phyloP scores from a whole-genome alignment of 176 grass and related monocot genomes.

The Sorghum bicolor region Sorghum_bicolor_NCBIv3 NC_012878.2:1628501-1629000 shows the following conservation, averaged over 20 bases:
- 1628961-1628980: conserved; percentile 12
- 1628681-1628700: conserved; percentile 76
- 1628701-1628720: conserved; percentile 87
- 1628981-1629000: background rate
- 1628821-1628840: conserved; percentile 24
- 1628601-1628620: conserved; percentile 1
- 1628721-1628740: conserved; percentile 89
- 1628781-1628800: conserved; percentile 68
- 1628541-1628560: conserved; percentile 25
- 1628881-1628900: conserved; percentile 90
- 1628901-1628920: conserved; percentile 80
- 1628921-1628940: conserved; percentile 93
- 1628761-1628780: conserved; percentile 99
- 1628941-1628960: conserved; percentile 17
- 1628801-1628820: conserved; percentile 41
- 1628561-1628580: conserved; percentile 37
- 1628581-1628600: conserved; percentile 10
- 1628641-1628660: conserved; percentile 80
- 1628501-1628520: conserved; percentile 66
- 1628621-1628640: conserved; percentile 1
- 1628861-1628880: conserved; percentile 98
- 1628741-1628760: conserved; percentile 92
- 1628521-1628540: conserved; percentile 77
- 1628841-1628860: background rate
- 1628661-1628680: conserved; percentile 86